A percentile compares a stretch with the other conserved stretches of the same genome.
These are phyloP conservation scores for Dictyostelium firmibasis DNA, from an alignment of 78 protist species.

Conservation along the genomic window DNA sequence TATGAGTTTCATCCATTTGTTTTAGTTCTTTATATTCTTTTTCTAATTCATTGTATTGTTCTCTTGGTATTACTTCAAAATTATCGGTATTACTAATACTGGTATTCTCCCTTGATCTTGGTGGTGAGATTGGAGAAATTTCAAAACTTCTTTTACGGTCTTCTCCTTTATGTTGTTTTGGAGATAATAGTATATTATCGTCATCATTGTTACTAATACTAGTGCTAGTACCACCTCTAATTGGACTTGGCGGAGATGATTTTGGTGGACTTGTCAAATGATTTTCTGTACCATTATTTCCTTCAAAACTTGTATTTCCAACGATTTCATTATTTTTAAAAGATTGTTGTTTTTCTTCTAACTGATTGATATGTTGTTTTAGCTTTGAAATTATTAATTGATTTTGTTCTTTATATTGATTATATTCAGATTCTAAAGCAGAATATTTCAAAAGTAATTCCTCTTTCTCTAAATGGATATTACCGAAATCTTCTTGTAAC, in stretches of 20 bases:
- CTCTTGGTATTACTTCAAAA: not conserved
- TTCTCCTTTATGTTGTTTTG: conserved; percentile 28
- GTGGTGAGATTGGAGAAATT: not conserved
- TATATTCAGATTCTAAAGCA: not conserved
- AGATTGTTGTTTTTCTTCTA: not conserved
- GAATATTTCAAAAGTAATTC: not conserved
- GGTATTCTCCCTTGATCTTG: not conserved
- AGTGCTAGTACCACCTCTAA: not conserved
- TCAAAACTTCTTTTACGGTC: not conserved
- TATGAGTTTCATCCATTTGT: conserved; percentile 1
- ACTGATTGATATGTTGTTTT: not conserved
- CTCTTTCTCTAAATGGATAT: not conserved
- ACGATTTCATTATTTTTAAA: not conserved
- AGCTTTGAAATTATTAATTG: not conserved
- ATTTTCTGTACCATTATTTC: not conserved
- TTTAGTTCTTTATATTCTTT: not conserved
- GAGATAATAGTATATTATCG: not conserved
- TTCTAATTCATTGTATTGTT: not conserved
- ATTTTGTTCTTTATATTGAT: not conserved
- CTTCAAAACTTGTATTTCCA: not conserved
- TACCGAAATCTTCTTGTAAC: not conserved
- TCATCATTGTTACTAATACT: not conserved
- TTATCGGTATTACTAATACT: not conserved
- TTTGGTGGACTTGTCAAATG: not conserved
- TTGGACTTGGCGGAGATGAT: not conserved